Evolutionary conservation across 257 asterid species (phyloP).

Genomic region (Dorcoceras hygrometricum): DNA sequence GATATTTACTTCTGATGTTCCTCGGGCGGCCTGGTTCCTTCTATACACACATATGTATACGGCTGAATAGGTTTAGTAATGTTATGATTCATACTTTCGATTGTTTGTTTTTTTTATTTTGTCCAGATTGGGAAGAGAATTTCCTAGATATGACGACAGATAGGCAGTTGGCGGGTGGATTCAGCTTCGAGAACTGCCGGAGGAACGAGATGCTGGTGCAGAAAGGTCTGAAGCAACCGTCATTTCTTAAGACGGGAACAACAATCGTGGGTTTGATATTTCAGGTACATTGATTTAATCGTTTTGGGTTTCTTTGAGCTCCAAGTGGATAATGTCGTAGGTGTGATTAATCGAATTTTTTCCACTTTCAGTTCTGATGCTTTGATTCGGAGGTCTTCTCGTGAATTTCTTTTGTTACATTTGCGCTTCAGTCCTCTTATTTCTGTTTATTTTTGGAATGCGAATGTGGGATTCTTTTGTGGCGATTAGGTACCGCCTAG

Average conservation of each 20-base stretch:
- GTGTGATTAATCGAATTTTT: not conserved
- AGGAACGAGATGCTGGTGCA: slow-evolving; percentile 79
- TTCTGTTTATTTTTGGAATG: not conserved
- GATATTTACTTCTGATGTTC: not conserved
- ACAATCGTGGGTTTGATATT: slow-evolving; percentile 87
- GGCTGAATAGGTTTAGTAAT: no score
- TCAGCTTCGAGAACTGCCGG: slow-evolving; percentile 75
- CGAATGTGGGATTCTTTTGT: not conserved
- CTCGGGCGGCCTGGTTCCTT: no score
- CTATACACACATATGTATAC: no score
- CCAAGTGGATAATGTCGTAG: not conserved
- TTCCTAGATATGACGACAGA: slow-evolving; percentile 26
- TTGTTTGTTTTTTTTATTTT: not conserved
- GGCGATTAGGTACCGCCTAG: not conserved
- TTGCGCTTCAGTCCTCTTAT: not conserved
- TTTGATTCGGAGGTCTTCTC: not conserved
- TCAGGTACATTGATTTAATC: slow-evolving; percentile 40
- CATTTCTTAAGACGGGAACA: slow-evolving; percentile 90
- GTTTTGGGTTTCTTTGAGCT: not conserved
- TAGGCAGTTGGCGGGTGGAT: slow-evolving; percentile 58
- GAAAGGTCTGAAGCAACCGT: slow-evolving; percentile 62
- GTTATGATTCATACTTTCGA: not conserved
- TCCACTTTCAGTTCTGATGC: not conserved
- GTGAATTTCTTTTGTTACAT: not conserved
- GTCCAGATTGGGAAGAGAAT: not conserved